phyloP scores from a whole-genome alignment of 306 rosid genomes.

The Ormosia emarginata region DNA sequence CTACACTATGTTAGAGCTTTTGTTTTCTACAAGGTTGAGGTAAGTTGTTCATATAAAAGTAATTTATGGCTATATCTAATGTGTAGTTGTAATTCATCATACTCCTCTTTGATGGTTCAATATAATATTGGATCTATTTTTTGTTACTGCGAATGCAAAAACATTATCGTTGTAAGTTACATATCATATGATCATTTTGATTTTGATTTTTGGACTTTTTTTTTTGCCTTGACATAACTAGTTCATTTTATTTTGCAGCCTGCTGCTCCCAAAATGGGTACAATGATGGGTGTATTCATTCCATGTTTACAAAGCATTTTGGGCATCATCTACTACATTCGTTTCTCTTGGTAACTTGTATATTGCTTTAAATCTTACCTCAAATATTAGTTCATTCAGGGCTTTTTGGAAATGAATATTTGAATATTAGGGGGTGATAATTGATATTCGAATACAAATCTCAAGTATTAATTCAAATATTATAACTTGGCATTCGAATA shows the following conservation, averaged over 20 bases:
- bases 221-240: conserved; percentile 14
- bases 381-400: background rate
- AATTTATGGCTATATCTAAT: background rate
- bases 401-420: background rate
- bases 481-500: background rate
- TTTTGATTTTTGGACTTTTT: background rate
- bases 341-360: conserved; percentile 86
- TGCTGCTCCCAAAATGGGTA: conserved; percentile 63
- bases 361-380: conserved; percentile 22
- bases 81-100: background rate
- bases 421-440: background rate
- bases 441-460: conserved; percentile 4
- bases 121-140: conserved; percentile 6
- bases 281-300: conserved; percentile 97
- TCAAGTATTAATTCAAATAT: background rate
- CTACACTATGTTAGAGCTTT: background rate
- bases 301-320: conserved; percentile 94
- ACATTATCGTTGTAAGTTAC: background rate
- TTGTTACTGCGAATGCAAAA: background rate
- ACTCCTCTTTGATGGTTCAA: background rate
- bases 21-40: background rate
- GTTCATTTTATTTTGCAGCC: conserved; percentile 55
- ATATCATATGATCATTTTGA: background rate
- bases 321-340: conserved; percentile 98
- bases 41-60: background rate